phyloP scores from a whole-genome alignment of 257 asterid species.

The Solanum dulcamara region DNA sequence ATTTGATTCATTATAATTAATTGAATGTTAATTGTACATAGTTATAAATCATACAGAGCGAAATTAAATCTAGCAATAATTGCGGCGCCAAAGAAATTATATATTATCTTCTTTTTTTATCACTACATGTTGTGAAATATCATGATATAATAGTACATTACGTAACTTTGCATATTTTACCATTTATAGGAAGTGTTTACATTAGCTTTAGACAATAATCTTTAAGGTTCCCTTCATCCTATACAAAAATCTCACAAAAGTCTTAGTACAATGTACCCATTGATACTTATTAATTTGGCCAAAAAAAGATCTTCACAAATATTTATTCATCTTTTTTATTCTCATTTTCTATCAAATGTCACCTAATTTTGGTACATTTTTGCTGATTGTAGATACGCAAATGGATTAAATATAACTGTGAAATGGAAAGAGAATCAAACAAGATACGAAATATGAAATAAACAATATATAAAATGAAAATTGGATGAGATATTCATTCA shows the following conservation, averaged over 20 bases:
- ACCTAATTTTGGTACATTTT: conserved; percentile 8
- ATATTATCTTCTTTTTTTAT: not conserved
- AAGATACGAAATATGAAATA: not conserved
- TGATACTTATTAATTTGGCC: not conserved
- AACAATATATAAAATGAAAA: not conserved
- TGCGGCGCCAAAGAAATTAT: not conserved
- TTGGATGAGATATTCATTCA: not conserved
- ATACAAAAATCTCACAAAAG: not conserved
- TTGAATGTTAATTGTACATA: not conserved
- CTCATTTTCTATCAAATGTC: not conserved
- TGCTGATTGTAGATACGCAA: not conserved
- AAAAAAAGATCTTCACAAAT: not conserved
- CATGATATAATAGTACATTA: not conserved
- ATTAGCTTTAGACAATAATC: not conserved
- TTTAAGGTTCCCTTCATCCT: not conserved
- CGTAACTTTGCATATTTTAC: not conserved
- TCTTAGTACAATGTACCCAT: conserved; percentile 1
- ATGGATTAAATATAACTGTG: not conserved
- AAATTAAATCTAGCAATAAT: not conserved
- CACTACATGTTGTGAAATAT: not conserved
- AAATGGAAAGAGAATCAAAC: not conserved
- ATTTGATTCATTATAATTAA: too few species aligned
- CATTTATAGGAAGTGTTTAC: not conserved
- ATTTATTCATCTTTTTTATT: not conserved
- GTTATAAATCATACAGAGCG: not conserved